Conservation (phyloP, 164 flowering plant species). For the Vitis rotundifolia region DNA sequence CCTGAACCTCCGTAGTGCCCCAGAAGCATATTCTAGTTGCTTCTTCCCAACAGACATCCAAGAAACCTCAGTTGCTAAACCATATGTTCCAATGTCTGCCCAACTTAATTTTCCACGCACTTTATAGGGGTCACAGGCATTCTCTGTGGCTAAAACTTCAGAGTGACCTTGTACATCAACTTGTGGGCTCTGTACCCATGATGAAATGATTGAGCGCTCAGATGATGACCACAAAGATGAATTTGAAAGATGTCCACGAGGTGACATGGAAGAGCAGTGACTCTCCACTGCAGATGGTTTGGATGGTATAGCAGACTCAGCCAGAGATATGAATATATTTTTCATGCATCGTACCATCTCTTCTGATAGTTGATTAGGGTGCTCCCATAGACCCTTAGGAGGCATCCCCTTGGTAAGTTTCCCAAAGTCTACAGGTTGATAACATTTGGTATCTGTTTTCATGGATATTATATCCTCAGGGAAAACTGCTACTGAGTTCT, state of each 20-base stretch:
- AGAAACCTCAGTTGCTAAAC: conserved; percentile 64
- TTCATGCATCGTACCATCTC: conserved; percentile 85
- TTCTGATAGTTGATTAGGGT: conserved; percentile 69
- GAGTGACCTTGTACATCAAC: conserved; percentile 43
- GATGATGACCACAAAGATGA: conserved; percentile 58
- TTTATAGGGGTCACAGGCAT: conserved; percentile 65
- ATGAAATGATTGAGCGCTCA: conserved; percentile 47
- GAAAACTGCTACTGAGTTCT: conserved; percentile 7
- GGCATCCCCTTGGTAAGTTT: conserved; percentile 37
- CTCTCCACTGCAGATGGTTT: conserved; percentile 33
- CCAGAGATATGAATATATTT: conserved; percentile 68
- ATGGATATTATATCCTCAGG: conserved; percentile 18
- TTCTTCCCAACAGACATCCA: conserved; percentile 85
- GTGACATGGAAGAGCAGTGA: conserved; percentile 40
- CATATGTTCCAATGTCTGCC: conserved; percentile 69
- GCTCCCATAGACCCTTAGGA: conserved; percentile 50
- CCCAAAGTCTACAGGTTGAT: conserved; percentile 21
- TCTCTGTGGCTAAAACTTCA: conserved; percentile 52
- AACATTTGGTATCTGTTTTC: conserved; percentile 13
- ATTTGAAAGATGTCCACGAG: conserved; percentile 50
- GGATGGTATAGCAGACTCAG: conserved; percentile 49
- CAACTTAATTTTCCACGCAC: conserved; percentile 75
- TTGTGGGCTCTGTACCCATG: conserved; percentile 60
- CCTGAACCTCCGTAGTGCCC: conserved; percentile 69
- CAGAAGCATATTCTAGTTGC: conserved; percentile 76